Percentiles rank a stretch among this genome's conserved stretches.
phyloP scores from a whole-genome alignment of 1,139 yeast species.

The Debaryomyces singareniensis region DNA sequence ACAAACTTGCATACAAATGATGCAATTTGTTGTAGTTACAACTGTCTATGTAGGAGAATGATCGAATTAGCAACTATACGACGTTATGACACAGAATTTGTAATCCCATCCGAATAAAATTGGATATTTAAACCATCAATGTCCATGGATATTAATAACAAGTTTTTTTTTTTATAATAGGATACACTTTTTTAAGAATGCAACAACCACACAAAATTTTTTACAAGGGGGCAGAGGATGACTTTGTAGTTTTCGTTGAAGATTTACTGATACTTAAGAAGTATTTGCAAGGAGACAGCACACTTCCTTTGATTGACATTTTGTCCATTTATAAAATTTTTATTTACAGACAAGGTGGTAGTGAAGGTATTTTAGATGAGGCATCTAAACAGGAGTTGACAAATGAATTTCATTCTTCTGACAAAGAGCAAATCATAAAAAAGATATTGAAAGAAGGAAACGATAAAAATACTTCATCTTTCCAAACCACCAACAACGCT shows the following conservation, averaged over 20 bases:
- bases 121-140: no score
- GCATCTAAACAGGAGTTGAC: conserved; percentile 64
- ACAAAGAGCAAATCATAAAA: conserved; percentile 44
- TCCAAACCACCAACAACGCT: conserved; percentile 14
- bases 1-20: no score
- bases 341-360: conserved; percentile 57
- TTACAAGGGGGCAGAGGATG: conserved; percentile 58
- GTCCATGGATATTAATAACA: no score
- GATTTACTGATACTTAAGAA: conserved; percentile 42
- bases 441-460: conserved; percentile 52
- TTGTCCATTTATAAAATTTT: conserved; percentile 63
- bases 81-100: no score
- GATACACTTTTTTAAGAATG: no score
- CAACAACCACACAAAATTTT: conserved; percentile 41
- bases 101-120: no score
- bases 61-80: no score
- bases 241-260: conserved; percentile 61
- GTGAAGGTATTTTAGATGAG: conserved; percentile 64
- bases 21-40: no score
- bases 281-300: conserved; percentile 44
- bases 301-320: conserved; percentile 57
- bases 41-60: no score
- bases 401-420: conserved; percentile 57
- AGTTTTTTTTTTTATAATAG: no score
- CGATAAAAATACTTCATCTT: conserved; percentile 26